Base-by-base conservation (phyloP, 176 grass and related monocot genomes). In the Juncus inflexus region DNA sequence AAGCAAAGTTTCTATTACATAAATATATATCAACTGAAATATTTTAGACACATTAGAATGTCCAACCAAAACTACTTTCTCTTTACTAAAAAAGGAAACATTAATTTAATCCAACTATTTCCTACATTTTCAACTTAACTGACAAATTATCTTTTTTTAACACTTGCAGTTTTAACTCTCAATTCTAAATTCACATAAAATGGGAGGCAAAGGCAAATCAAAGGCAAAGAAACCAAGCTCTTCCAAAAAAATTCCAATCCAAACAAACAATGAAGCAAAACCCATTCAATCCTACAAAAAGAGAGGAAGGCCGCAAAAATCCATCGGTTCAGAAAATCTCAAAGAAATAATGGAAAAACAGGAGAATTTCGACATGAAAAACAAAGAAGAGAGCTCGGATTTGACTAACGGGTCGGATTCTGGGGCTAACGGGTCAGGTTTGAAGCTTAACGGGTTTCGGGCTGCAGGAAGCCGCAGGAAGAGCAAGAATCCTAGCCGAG, bases 231-330 rank as follows among this genome's bases (percentile, higher is more conserved):
- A 71, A 58, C 57, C 67, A 43, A 43, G 15, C 53, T 5, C 67
- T 12, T 42, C 67, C 37, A 71, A 71, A 71, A 71, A 9, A 42
- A 71, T 56, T 11, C 54, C 9, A 42, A 71, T 56, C 15, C 54
- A 45, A 56, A 12, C 67, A 57, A 71, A 59, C 38, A 58, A 42
- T 40, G 67, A 59, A 19, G 52, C 40, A 10, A 71, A 71, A 71
- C 5, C 67, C 12, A 39, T 59, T 71, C 67, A 71, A 71, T 37
- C 54, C 57, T 52, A 42, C 53, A 71, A 55, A 39, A 71, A 71
- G 58, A 59, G 67, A 40, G 67, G 67, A 43, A 71, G 67, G 67
- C 67, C 67, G 54, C 67, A 55, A 58, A 71, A 71, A 42, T 40
- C 54, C 52, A 42, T 15, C n/a, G 42, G 19, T 52, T 28, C 19